Evolutionary conservation across 2,329 filamentous ascomycete species (phyloP).

Genomic region (Botryotinia calthae): DNA sequence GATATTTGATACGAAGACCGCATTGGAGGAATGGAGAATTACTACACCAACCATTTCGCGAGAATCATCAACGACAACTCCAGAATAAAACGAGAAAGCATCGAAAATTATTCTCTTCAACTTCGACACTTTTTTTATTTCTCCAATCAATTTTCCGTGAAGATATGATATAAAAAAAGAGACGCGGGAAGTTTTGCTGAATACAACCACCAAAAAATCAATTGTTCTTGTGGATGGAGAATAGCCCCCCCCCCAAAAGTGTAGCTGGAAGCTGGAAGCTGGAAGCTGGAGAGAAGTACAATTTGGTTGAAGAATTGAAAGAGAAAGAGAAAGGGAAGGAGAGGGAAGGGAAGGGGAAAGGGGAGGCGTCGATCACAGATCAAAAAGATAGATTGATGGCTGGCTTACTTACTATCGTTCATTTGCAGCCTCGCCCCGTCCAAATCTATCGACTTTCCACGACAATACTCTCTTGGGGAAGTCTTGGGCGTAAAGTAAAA

Average conservation of each 20-base stretch:
- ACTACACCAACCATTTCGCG: slow-evolving; percentile 20
- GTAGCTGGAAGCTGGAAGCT: slow-evolving; percentile 1
- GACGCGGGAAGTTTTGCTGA: background rate
- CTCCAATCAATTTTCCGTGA: background rate
- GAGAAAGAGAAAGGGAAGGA: background rate
- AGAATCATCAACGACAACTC: slow-evolving; percentile 1
- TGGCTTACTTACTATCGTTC: slow-evolving; percentile 34
- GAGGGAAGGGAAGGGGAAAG: background rate
- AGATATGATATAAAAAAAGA: background rate
- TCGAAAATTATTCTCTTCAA: slow-evolving; percentile 1
- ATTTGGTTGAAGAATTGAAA: background rate
- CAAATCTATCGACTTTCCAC: slow-evolving; percentile 7
- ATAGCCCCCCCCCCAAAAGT: background rate
- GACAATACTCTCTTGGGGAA: background rate
- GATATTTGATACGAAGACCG: background rate
- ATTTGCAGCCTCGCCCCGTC: slow-evolving; percentile 29
- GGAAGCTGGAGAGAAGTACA: background rate
- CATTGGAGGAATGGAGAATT: slow-evolving; percentile 17
- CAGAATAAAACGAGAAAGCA: background rate
- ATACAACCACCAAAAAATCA: background rate
- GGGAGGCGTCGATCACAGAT: background rate
- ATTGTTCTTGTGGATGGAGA: background rate
- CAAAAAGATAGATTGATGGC: background rate
- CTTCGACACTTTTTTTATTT: background rate
- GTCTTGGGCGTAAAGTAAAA: background rate